Base-by-base conservation (phyloP, 176 grass and related monocot genomes). In the Carex pumila region DNA sequence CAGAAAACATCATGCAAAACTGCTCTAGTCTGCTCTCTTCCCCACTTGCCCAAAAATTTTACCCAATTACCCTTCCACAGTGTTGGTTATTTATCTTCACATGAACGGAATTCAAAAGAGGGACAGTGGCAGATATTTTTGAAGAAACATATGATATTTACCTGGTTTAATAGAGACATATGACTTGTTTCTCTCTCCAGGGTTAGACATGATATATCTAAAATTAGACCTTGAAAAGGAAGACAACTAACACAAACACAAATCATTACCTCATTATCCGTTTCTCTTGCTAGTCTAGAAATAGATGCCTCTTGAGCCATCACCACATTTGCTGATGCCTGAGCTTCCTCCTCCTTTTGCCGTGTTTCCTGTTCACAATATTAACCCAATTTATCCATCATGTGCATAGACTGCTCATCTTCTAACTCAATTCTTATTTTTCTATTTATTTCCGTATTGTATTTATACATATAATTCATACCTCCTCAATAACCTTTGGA, bases 401-500 rank as follows among this genome's bases (percentile, higher is more conserved):
- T 61, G 30, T 13, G 41, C 71, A 25, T 54, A 55, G 21, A 32
- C 22, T 32, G 12, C 30, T 55, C 55, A 30, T 15, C 54, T 52
- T 69, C 39, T 25, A 10, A 41, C 54, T 88, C 58, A 73, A 73
- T 69, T 81, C 58, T 34, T 56, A 88, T 54, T 30, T n/a, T 10
- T 61, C 18, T 71, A 66, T 64, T 30, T 88, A 19, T 65, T 65
- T 12, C 36, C 32, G 81, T 36, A 67, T 12, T 11, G 52, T 68
- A 85, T 41, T 25, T 50, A 47, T 60, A 61, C 56, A 18, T 47
- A 32, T 29, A 65, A 60, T 31, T 13, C n/a, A 65, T 79, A 98
- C 96, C 96, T 95, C 96, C 7, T 86, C 92, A 25, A 92, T 90
- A 71, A 95, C 93, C 95, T 92, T 95, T 74, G 88, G 93, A 22